Percentiles rank a stretch among this genome's conserved stretches.
These are phyloP conservation scores for Biscogniauxia sp. DNA, from an alignment of 2,329 filamentous ascomycete genomes.

Conservation along the genomic window DNA sequence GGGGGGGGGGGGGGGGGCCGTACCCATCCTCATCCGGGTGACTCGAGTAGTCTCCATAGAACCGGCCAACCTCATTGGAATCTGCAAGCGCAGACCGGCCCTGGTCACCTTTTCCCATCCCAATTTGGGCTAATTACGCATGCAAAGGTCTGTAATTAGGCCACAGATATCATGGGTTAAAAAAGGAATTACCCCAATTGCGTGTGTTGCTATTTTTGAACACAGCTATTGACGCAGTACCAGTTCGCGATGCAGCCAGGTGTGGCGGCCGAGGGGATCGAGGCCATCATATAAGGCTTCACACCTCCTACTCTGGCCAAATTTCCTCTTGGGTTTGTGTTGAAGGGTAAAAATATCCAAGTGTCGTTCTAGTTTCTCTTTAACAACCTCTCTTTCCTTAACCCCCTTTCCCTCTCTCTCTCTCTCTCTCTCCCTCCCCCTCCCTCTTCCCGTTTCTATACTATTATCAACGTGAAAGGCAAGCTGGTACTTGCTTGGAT, in stretches of 20 bases:
- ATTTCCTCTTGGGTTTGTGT: conserved; percentile 42
- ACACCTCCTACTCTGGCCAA: conserved; percentile 42
- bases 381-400: conserved; percentile 36
- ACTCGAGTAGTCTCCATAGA: conserved; percentile 28
- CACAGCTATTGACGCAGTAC: conserved; percentile 31
- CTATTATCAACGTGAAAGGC: conserved; percentile 41
- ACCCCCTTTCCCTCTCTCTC: conserved; percentile 35
- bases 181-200: conserved; percentile 41
- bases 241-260: conserved; percentile 29
- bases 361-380: conserved; percentile 48
- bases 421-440: conserved; percentile 34
- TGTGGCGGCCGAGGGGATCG: conserved; percentile 38
- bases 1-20: neutral
- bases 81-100: conserved; percentile 44
- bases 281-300: conserved; percentile 60
- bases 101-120: conserved; percentile 28
- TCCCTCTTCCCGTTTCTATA: conserved; percentile 32
- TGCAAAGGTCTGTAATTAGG: conserved; percentile 35
- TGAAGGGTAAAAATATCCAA: conserved; percentile 45
- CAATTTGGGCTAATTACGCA: conserved; percentile 32
- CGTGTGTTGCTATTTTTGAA: conserved; percentile 42
- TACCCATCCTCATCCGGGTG: conserved; percentile 26
- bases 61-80: conserved; percentile 42
- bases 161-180: conserved; percentile 33
- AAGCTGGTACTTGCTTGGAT: conserved; percentile 60